phyloP scores from a whole-genome alignment of 176 grass and related monocot genomes.

The Lolium rigidum region DNA sequence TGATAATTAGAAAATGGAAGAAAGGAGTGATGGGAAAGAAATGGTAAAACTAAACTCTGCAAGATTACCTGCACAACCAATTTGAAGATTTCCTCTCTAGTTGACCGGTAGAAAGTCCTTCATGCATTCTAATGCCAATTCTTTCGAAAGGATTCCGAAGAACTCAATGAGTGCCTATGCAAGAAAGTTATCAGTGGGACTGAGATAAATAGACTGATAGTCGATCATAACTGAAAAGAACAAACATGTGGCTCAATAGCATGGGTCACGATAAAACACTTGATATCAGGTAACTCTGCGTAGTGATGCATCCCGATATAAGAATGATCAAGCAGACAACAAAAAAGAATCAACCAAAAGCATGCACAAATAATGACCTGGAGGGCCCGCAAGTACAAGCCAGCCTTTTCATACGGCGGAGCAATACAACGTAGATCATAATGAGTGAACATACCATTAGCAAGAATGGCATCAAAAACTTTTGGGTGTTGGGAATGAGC shows the following conservation, averaged over 20 bases:
- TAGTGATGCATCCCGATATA: constrained; percentile 75
- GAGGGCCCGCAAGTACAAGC: no score
- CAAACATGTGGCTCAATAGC: constrained; percentile 92
- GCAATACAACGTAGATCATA: no score
- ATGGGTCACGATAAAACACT: constrained; percentile 93
- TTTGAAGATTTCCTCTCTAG: constrained; percentile 93
- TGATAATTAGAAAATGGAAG: constrained; percentile 13
- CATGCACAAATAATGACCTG: no score
- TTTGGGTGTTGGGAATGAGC: no score
- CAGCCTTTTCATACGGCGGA: no score
- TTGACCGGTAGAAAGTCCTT: constrained; percentile 95
- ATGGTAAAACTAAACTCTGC: not conserved
- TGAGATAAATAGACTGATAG: not conserved
- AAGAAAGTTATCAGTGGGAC: constrained; percentile 22
- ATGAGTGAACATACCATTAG: no score
- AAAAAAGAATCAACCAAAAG: not conserved
- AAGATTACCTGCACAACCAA: constrained; percentile 92
- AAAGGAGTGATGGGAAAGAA: not conserved
- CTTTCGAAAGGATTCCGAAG: constrained; percentile 91
- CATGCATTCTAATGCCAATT: constrained; percentile 98
- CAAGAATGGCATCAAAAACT: no score
- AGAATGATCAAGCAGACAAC: constrained; percentile 19
- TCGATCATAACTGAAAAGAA: constrained; percentile 27
- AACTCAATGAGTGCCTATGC: constrained; percentile 86
- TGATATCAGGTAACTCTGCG: constrained; percentile 90